Base-by-base conservation (phyloP, 2,329 filamentous ascomycete species). In the Epicoccum sorghinum region DNA sequence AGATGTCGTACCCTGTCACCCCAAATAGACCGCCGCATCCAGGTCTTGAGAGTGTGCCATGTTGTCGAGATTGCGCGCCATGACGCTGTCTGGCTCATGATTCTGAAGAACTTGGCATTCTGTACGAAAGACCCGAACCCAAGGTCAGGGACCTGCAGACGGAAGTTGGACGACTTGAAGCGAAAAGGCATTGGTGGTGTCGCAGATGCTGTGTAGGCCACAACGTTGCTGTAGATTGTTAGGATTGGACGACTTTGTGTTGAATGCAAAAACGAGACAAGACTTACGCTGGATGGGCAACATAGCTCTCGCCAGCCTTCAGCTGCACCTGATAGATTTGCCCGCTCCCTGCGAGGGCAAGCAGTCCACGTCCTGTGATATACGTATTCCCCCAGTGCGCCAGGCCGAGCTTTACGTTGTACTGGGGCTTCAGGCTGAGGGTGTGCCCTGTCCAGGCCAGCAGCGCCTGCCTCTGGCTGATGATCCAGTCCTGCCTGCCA, bases 391-490 rank as follows among this genome's bases (percentile, higher is more conserved):
- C 95, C 93, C 93, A 98, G 71, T 97, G 88, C 40, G 91, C 87
- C 46, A 96, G 70, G 52, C 89, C 87, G 70, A 97, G 83, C 60
- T 84, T 83, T 38, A 83, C 83, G 66, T 92, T 93, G 61, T 96
- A 81, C 41, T 86, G 88, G 3, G 93, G 91, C 32, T 86, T 87
- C 39, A 95, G 83, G 13, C 82, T 81, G 49, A 99, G 81, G 0
- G 91, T 92, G 72, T 96, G 90, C 25, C 95, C 95, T 0, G 93
- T 96, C 95, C 95, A 99, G 49, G 95, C 95, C n/a, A 98, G 82
- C 47, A 99, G 81, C 1, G 92, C 92, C 61, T 90, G 89, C 58
- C 91, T 85, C 73, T 98, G 93, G 6, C 91, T 85, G 7, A 99
- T 80, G 81, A 96, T 90, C 93, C 95, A 99, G 77, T 99, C 95